Evolutionary conservation across 2,329 filamentous ascomycete genomes (phyloP), one percentile per base, ranked within the genome.

Genomic region (Fusarium sp.): DNA sequence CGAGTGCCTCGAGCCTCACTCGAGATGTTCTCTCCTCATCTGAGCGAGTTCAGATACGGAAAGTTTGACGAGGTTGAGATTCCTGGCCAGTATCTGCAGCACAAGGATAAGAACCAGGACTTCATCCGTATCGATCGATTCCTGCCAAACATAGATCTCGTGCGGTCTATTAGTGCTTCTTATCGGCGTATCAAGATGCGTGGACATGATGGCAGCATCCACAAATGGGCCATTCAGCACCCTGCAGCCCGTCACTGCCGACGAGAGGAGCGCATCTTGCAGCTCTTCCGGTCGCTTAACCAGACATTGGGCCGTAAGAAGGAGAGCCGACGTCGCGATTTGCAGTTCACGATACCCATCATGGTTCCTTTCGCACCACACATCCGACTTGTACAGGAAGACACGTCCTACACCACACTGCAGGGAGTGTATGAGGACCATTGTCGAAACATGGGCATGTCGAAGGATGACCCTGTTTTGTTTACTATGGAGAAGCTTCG

Each of bases 41-140:
- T 99, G 43, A 97, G 93, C 80, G 96, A 98, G 76, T 99, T 99
- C 84, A 88, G 93, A 39, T 99, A 97, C 83, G 90, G 96, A 78
- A 98, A 97, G 79, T 97, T 99, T 71, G 96, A 99, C 75, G 96
- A 99, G 74, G 95, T 99, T 14, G 96, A 99, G 79, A 89, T 99
- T 35, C 96, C 96, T 5, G 96, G 96, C 1, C 96, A 99, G 77
- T 99, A 99, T 78, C 83, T 97, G 67, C 90, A 97, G 76, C 96
- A 97, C 81, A 96, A 96, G 79, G 96, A 99, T 75, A 99, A 98
- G 87, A 99, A 99, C 78, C 94, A 97, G 74, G 96, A 99, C 78
- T 99, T 99, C 77, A 91, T 99, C 70, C 91, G 94, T 45, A 98
- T 99, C 70, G 96, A 99, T 78, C 91, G 95, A 24, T 99, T 99